phyloP scores from a whole-genome alignment of 805 yeast genomes.

The Zygotorulaspora danielsina region DNA sequence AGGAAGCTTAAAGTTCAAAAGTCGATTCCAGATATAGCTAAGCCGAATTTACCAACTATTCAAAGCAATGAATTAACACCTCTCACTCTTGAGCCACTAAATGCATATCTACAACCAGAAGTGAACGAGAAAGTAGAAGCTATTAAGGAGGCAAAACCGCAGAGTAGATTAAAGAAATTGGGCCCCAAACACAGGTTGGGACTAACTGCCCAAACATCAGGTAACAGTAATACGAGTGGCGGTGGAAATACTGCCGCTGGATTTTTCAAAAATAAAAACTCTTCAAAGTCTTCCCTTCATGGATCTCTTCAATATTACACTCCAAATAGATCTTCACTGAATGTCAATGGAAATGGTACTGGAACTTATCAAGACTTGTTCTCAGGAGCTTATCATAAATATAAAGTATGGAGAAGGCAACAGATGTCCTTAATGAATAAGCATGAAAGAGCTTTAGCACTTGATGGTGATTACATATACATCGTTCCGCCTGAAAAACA shows the following conservation, averaged over 20 bases:
- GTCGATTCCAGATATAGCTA: conserved; percentile 27
- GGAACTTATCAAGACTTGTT: conserved; percentile 32
- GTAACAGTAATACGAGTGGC: conserved; percentile 15
- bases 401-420: conserved; percentile 85
- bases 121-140: conserved; percentile 5
- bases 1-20: conserved; percentile 36
- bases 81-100: conserved; percentile 27
- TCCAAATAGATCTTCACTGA: conserved; percentile 19
- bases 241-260: conserved; percentile 15
- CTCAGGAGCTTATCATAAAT: conserved; percentile 67
- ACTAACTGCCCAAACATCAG: conserved; percentile 18
- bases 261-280: conserved; percentile 36
- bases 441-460: conserved; percentile 76
- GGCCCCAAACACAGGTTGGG: conserved; percentile 24
- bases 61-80: conserved; percentile 37
- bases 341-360: conserved; percentile 15
- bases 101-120: conserved; percentile 23
- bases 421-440: conserved; percentile 72
- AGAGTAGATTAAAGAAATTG: conserved; percentile 15
- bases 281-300: conserved; percentile 34
- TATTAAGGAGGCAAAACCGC: conserved; percentile 9
- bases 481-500: conserved; percentile 78
- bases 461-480: conserved; percentile 93
- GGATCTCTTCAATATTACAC: conserved; percentile 19
- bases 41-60: conserved; percentile 33